Evolutionary conservation across 1,139 yeast genomes (phyloP).

Genomic region (Blastobotrys serpentis): DNA sequence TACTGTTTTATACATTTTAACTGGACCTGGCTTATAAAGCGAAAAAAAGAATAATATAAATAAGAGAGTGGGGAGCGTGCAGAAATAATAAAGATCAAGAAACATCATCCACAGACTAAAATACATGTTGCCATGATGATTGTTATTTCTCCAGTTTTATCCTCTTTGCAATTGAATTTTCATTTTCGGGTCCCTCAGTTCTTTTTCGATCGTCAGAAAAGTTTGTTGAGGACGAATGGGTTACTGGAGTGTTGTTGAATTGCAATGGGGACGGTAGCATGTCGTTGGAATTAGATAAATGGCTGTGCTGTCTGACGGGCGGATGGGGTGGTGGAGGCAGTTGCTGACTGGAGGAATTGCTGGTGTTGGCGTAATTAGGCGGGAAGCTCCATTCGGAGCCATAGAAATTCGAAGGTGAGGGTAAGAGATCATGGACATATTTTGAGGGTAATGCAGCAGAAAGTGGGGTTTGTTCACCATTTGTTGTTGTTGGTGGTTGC

Average conservation of each 20-base stretch:
- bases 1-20: no score
- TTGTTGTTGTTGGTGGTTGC: background rate
- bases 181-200: background rate
- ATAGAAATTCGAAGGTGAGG: constrained; percentile 44
- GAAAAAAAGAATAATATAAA: no score
- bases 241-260: constrained; percentile 22
- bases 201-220: constrained; percentile 2
- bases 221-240: background rate
- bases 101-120: background rate
- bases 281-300: constrained; percentile 21
- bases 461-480: constrained; percentile 43
- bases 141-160: background rate
- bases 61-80: background rate
- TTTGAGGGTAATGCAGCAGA: constrained; percentile 43
- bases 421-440: constrained; percentile 42
- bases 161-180: background rate
- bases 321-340: background rate
- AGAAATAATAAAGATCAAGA: background rate
- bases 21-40: no score
- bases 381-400: constrained; percentile 38
- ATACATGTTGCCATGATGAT: background rate
- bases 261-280: constrained; percentile 39
- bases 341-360: background rate
- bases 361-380: constrained; percentile 19
- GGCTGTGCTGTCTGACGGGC: constrained; percentile 1